Conservation (phyloP, 208 protist species). For the Leishmania amazonensis region DNA sequence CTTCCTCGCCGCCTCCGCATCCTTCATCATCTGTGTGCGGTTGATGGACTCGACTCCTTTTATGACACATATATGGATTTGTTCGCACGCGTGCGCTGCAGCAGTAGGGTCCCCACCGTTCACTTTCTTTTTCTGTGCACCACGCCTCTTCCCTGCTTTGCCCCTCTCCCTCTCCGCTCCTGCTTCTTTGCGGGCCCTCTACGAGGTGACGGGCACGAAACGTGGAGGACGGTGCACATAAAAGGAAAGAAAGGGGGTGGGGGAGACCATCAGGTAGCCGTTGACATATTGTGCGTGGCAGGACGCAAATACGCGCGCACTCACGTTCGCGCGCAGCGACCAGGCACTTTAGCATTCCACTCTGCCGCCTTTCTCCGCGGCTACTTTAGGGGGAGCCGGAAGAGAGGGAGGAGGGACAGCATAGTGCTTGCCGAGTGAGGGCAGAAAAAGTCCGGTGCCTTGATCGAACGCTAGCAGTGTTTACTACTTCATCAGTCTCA, state of each 20-base stretch:
- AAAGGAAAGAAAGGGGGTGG: background rate
- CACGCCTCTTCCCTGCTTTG: background rate
- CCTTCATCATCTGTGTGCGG: background rate
- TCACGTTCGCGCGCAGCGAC: background rate
- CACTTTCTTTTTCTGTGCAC: background rate
- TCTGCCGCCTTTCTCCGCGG: background rate
- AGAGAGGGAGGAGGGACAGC: background rate
- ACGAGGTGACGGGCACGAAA: slow-evolving; percentile 1
- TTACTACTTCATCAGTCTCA: background rate
- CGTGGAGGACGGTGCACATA: slow-evolving; percentile 2
- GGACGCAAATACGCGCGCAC: slow-evolving; percentile 5
- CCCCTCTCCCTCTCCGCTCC: background rate
- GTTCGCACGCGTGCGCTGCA: background rate
- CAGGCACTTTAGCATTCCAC: background rate
- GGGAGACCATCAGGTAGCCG: background rate
- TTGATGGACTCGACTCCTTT: background rate
- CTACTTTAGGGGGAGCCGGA: background rate
- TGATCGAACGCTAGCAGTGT: background rate
- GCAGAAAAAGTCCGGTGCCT: background rate
- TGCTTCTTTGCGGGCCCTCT: slow-evolving; percentile 1
- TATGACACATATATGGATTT: background rate
- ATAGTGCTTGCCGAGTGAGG: background rate
- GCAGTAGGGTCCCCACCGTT: background rate
- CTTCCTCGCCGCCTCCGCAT: background rate
- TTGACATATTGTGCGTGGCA: background rate